Conservation (phyloP, 2,329 filamentous ascomycete genomes). For the Trichoderma sp. region DNA sequence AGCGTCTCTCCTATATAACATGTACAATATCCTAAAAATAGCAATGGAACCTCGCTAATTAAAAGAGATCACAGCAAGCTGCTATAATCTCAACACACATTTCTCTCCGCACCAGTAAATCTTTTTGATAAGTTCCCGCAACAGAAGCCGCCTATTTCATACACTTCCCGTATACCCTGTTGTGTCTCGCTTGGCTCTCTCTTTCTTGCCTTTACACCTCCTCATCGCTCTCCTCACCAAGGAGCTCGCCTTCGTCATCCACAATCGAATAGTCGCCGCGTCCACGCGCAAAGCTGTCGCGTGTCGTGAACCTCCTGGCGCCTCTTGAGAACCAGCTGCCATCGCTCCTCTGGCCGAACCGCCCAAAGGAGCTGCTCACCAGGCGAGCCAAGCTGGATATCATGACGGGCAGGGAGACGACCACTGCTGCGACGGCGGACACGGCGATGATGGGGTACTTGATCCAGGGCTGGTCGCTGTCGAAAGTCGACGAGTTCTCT, state of each 20-base stretch:
- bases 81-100: constrained; percentile 5
- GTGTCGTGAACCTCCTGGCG: constrained; percentile 75
- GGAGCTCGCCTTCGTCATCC: constrained; percentile 88
- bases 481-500: constrained; percentile 57
- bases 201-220: constrained; percentile 52
- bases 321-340: constrained; percentile 54
- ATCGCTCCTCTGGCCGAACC: constrained; percentile 49
- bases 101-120: background rate
- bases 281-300: constrained; percentile 84
- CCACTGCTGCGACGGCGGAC: constrained; percentile 61
- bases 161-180: background rate
- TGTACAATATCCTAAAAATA: constrained; percentile 8
- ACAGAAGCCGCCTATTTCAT: background rate
- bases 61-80: background rate
- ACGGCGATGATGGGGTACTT: constrained; percentile 76
- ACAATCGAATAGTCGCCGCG: constrained; percentile 85
- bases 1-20: background rate
- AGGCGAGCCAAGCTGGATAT: constrained; percentile 70
- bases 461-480: constrained; percentile 73
- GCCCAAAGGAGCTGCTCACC: constrained; percentile 51
- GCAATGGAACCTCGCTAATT: background rate
- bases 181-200: background rate
- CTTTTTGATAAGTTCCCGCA: constrained; percentile 7
- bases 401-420: constrained; percentile 67
- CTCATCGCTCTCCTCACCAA: constrained; percentile 92